Evolutionary conservation across 129 eudicot genomes (phyloP).

Genomic region (Flaveria ramosissima): DNA sequence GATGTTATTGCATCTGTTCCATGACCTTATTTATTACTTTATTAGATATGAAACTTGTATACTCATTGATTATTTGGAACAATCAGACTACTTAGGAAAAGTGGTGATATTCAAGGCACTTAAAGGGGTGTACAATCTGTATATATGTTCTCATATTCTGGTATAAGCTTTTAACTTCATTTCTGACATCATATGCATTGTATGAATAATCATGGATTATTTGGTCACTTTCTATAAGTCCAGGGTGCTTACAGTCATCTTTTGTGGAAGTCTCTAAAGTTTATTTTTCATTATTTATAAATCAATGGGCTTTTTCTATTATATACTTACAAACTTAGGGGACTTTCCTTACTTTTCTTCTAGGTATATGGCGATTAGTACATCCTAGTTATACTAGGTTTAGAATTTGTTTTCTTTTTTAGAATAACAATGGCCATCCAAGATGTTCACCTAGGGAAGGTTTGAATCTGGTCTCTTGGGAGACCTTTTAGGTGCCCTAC

Average conservation of each 20-base stretch:
- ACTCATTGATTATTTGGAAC: neutral
- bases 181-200: neutral
- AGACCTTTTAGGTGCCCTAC: neutral
- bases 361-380: neutral
- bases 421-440: too few species aligned
- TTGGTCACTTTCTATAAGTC: neutral
- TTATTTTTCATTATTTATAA: neutral
- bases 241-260: neutral
- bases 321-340: neutral
- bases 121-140: neutral
- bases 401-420: neutral
- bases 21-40: neutral
- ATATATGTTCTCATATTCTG: neutral
- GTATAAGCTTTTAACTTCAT: slow-evolving; percentile 1
- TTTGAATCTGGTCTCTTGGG: too few species aligned
- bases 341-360: neutral
- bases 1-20: slow-evolving; percentile 5
- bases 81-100: neutral
- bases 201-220: neutral
- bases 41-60: neutral
- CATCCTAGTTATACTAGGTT: slow-evolving; percentile 3
- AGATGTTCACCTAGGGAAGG: too few species aligned
- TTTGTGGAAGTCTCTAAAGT: neutral
- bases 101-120: neutral
- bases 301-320: neutral